Evolutionary conservation across 2,329 filamentous ascomycete genomes (phyloP).

Genomic region (Sporothrix euskadiensis): DNA sequence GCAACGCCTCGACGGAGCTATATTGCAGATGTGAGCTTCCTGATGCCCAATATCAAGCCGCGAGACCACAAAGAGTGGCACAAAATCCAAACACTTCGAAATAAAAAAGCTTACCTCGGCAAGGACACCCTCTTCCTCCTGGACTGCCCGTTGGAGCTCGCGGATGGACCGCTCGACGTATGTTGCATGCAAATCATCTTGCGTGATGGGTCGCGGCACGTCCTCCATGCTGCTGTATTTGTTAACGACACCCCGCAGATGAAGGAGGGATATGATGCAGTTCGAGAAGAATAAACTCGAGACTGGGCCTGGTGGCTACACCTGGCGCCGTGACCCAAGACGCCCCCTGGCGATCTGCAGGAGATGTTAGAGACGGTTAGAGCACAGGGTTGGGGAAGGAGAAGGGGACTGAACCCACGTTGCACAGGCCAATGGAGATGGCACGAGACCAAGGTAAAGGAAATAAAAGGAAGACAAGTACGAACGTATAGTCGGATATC

Average conservation of each 20-base stretch:
- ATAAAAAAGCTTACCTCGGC: slow-evolving; percentile 43
- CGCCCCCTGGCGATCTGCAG: slow-evolving; percentile 20
- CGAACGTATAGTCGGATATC: not conserved
- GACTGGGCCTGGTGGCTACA: not conserved
- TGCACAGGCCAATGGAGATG: not conserved
- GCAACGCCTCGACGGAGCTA: slow-evolving; percentile 33
- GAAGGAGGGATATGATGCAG: slow-evolving; percentile 8
- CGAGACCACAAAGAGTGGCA: not conserved
- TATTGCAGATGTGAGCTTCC: not conserved
- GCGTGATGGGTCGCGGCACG: slow-evolving; percentile 36
- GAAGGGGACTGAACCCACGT: not conserved
- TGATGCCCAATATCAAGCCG: not conserved
- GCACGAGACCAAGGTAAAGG: not conserved
- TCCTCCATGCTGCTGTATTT: slow-evolving; percentile 35
- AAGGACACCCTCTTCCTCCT: slow-evolving; percentile 55
- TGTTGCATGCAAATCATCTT: slow-evolving; percentile 48
- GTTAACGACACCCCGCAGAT: not conserved
- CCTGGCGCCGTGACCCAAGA: not conserved
- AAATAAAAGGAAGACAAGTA: not conserved
- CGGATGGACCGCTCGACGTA: slow-evolving; percentile 67
- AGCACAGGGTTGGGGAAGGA: not conserved
- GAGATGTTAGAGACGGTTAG: slow-evolving; percentile 21
- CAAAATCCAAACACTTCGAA: not conserved
- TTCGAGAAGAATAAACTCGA: not conserved
- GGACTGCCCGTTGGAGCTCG: slow-evolving; percentile 62